A percentile compares a stretch with the other conserved stretches of the same genome.
Conservation (phyloP, 2,329 filamentous ascomycete species). For the Anthostomella pinea region DNA sequence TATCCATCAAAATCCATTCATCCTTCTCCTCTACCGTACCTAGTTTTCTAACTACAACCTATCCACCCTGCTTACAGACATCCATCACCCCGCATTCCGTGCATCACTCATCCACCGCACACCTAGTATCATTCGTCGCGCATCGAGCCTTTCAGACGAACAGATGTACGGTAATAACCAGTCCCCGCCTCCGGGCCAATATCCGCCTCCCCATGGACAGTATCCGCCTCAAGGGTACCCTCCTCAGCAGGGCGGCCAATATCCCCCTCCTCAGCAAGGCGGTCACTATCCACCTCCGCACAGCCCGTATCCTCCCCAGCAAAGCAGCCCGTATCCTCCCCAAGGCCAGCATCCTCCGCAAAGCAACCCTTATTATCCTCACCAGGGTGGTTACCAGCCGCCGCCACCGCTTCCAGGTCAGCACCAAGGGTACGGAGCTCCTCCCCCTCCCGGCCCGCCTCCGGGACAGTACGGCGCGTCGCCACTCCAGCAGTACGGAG, state of each 20-base stretch:
- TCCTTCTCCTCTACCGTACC: too few relatives aligned
- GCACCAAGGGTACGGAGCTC: conserved; percentile 31
- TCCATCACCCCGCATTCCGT: too few relatives aligned
- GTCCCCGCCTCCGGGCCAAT: conserved; percentile 29
- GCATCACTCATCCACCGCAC: too few relatives aligned
- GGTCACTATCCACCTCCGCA: conserved; percentile 37
- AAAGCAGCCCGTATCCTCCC: too few relatives aligned
- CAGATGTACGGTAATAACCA: conserved; percentile 23
- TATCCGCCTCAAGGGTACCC: conserved; percentile 12
- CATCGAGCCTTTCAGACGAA: too few relatives aligned
- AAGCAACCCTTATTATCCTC: conserved; percentile 24
- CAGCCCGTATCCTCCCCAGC: too few relatives aligned
- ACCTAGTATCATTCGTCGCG: too few relatives aligned
- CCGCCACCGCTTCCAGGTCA: conserved; percentile 19
- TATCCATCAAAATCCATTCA: too few relatives aligned
- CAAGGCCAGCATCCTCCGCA: conserved; percentile 27
- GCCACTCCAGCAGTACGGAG: conserved; percentile 37
- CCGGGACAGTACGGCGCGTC: conserved; percentile 36
- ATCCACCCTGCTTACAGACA: background rate
- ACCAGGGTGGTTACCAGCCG: conserved; percentile 15
- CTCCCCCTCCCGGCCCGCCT: conserved; percentile 24
- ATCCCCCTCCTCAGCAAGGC: conserved; percentile 15
- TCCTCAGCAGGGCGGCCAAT: conserved; percentile 7
- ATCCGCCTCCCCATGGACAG: conserved; percentile 27
- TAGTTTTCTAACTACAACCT: too few relatives aligned